A percentile compares a stretch with the other conserved stretches of the same genome.
Conservation (phyloP, 805 yeast species). For the Hanseniaspora pseudoguilliermondii region DNA sequence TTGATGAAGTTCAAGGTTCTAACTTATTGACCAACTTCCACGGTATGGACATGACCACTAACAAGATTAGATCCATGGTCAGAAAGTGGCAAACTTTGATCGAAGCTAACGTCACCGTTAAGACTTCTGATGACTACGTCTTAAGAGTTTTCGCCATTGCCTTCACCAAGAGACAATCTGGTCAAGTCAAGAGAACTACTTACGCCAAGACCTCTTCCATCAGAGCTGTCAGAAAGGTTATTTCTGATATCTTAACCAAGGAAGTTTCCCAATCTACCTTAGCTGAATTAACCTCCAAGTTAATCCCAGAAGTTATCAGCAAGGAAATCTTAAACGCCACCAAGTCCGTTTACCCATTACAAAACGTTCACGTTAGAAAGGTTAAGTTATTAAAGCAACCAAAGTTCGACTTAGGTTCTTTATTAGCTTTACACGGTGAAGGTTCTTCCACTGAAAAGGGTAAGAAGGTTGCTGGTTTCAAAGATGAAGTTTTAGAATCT, state of each 20-base stretch:
- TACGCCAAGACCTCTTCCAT: constrained; percentile 96
- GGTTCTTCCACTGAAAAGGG: constrained; percentile 81
- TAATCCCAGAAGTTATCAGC: constrained; percentile 97
- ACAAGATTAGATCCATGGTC: constrained; percentile 92
- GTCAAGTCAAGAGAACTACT: constrained; percentile 94
- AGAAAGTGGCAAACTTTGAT: constrained; percentile 98
- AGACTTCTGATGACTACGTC: constrained; percentile 95
- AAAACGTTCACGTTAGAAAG: constrained; percentile 97
- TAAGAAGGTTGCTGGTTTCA: constrained; percentile 94
- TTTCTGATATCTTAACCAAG: constrained; percentile 90
- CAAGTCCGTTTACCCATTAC: constrained; percentile 89
- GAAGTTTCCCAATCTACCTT: constrained; percentile 90
- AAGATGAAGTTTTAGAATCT: constrained; percentile 95
- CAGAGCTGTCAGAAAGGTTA: constrained; percentile 94
- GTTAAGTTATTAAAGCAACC: constrained; percentile 98
- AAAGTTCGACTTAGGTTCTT: constrained; percentile 93
- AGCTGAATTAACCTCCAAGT: constrained; percentile 92
- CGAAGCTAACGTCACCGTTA: constrained; percentile 95
- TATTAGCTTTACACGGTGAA: constrained; percentile 96
- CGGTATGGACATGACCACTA: constrained; percentile 96
- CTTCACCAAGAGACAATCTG: constrained; percentile 94
- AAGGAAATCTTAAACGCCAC: constrained; percentile 97
- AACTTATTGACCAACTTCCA: constrained; percentile 98
- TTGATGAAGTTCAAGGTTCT: constrained; percentile 98
- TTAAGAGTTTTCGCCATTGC: constrained; percentile 94